These are phyloP conservation scores for Paramecium octaurelia DNA, from an alignment of 73 alveolate genomes.

Conservation along the genomic window DNA sequence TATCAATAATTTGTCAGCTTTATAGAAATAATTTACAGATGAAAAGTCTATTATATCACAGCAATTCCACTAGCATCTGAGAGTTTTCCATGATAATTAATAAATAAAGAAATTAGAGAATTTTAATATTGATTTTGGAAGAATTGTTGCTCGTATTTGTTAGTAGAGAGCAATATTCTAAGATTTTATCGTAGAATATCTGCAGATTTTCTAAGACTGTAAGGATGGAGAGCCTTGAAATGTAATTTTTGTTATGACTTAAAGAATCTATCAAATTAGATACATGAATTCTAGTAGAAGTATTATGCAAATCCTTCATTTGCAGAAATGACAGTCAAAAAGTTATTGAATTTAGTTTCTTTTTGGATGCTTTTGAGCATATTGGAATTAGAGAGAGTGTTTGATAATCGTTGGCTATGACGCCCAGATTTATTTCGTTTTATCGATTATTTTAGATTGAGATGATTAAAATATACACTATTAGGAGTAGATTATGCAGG, in stretches of 20 bases:
- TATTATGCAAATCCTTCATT: conserved; percentile 46
- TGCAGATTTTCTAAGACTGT: conserved; percentile 31
- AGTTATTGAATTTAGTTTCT: conserved; percentile 68
- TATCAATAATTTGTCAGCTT: conserved; percentile 74
- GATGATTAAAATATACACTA: conserved; percentile 66
- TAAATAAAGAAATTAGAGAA: conserved; percentile 60
- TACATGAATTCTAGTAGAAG: conserved; percentile 16
- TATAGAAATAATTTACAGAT: conserved; percentile 50
- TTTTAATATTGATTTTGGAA: background rate
- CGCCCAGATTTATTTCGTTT: conserved; percentile 69
- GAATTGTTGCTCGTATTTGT: background rate
- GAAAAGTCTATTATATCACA: conserved; percentile 75
- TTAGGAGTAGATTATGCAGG: conserved; percentile 77
- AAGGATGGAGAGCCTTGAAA: conserved; percentile 47
- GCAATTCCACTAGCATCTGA: conserved; percentile 97
- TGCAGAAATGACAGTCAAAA: conserved; percentile 38
- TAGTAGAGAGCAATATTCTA: conserved; percentile 20
- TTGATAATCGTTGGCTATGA: conserved; percentile 66
- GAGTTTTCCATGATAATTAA: conserved; percentile 91
- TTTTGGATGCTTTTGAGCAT: conserved; percentile 79
- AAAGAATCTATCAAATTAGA: conserved; percentile 60
- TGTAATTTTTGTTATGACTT: conserved; percentile 46
- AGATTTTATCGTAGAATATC: background rate
- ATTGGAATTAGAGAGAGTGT: conserved; percentile 88
- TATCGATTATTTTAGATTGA: conserved; percentile 49